phyloP scores from a whole-genome alignment of 1,139 yeast genomes.

The Yarrowia galli region DNA sequence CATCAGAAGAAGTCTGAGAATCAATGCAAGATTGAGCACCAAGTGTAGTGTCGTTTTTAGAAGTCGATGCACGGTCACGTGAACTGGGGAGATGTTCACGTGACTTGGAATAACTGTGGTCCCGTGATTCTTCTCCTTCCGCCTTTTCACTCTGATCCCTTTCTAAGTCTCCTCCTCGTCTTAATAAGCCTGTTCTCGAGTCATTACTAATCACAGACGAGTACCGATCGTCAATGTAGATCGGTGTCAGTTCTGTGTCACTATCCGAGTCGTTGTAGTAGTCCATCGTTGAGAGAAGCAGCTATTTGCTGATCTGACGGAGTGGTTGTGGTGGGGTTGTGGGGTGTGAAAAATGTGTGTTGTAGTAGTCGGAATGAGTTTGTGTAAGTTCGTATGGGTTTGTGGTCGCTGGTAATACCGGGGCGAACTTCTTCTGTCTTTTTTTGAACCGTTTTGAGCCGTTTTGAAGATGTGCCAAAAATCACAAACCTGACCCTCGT shows the following conservation, averaged over 20 bases:
- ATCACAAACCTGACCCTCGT: not conserved
- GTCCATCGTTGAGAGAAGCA: not conserved
- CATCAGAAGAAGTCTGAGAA: not conserved
- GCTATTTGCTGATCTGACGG: no score
- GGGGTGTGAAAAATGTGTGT: not conserved
- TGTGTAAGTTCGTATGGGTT: no score
- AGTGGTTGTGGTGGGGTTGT: no score
- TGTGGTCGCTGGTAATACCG: no score
- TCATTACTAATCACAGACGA: slow-evolving; percentile 8
- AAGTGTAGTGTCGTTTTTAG: no score
- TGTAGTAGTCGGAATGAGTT: no score
- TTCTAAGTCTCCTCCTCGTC: slow-evolving; percentile 13
- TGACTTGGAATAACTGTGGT: not conserved
- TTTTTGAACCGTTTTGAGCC: no score
- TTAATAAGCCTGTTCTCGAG: not conserved
- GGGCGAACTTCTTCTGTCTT: not conserved
- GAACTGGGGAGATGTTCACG: no score
- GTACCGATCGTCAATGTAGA: slow-evolving; percentile 35
- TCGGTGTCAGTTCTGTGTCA: slow-evolving; percentile 28
- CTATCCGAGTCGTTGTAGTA: slow-evolving; percentile 9
- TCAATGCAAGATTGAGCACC: not conserved
- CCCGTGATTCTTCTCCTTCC: not conserved
- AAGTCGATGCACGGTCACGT: not conserved
- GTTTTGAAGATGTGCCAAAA: no score
- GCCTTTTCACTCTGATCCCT: not conserved